A percentile compares a stretch with the other conserved stretches of the same genome.
Conservation (phyloP, 192 early-diverging fungal genomes). For the Ambispora gerdemannii region DNA sequence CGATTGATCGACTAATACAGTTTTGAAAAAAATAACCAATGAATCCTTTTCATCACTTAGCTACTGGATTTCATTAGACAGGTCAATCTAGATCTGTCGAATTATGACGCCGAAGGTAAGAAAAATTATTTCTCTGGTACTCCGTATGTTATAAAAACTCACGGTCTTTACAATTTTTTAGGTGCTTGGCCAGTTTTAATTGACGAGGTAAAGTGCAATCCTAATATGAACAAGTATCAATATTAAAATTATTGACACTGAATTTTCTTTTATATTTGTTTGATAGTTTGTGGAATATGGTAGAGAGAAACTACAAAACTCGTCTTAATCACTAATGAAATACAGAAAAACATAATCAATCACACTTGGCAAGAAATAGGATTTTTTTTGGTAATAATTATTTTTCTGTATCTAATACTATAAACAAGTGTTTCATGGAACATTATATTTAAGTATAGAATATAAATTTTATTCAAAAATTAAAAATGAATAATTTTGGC, state of each 20-base stretch:
- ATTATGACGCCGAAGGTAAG: slow-evolving; percentile 69
- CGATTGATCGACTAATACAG: neutral
- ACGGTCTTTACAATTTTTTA: neutral
- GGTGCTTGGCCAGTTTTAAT: slow-evolving; percentile 85
- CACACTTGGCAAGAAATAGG: too few species aligned
- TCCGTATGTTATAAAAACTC: neutral
- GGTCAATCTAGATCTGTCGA: slow-evolving; percentile 56
- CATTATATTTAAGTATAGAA: too few species aligned
- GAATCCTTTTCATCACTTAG: slow-evolving; percentile 36
- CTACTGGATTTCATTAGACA: slow-evolving; percentile 73
- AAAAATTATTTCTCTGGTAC: neutral
- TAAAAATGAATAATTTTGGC: too few species aligned
- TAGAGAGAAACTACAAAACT: slow-evolving; percentile 14
- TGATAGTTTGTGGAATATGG: slow-evolving; percentile 16
- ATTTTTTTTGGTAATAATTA: too few species aligned
- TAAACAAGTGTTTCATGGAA: too few species aligned
- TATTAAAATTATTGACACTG: neutral
- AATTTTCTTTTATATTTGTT: neutral
- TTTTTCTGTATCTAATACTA: too few species aligned
- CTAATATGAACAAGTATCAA: neutral
- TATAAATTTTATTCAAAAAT: too few species aligned
- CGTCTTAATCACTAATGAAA: too few species aligned
- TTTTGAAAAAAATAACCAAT: neutral
- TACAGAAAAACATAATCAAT: too few species aligned
- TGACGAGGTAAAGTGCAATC: slow-evolving; percentile 50